A percentile compares a stretch with the other conserved stretches of the same genome.
These are phyloP conservation scores for Endoconidiophora polonica DNA, from an alignment of 2,329 filamentous ascomycete species.

Conservation along the genomic window DNA sequence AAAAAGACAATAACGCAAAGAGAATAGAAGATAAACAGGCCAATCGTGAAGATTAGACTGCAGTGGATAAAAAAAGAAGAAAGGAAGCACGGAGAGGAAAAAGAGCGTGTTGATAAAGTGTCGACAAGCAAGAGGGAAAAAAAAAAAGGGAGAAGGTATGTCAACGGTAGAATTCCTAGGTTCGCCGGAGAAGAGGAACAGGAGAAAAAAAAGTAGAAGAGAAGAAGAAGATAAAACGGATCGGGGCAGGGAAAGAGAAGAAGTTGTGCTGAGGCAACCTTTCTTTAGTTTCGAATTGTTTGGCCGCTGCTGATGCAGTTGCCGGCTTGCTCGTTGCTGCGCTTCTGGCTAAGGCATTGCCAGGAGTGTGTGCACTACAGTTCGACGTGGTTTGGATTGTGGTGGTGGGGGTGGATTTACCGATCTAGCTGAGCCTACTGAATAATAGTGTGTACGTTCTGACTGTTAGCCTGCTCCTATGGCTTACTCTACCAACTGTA, in stretches of 20 bases:
- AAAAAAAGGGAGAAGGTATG: slow-evolving; percentile 10
- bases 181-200: slow-evolving; percentile 4
- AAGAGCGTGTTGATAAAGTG: slow-evolving; percentile 10
- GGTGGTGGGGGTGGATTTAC: slow-evolving; percentile 2
- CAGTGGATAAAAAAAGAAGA: slow-evolving; percentile 7
- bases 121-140: slow-evolving; percentile 8
- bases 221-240: not conserved
- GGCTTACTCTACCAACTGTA: no score
- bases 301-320: not conserved
- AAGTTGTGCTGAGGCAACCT: slow-evolving; percentile 6
- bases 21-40: slow-evolving; percentile 5
- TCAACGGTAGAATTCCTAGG: slow-evolving; percentile 13
- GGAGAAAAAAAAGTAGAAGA: not conserved
- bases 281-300: slow-evolving; percentile 8
- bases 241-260: not conserved
- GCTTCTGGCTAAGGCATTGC: no score
- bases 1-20: slow-evolving; percentile 2
- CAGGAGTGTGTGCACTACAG: no score
- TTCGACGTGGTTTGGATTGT: not conserved
- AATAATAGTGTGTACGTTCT: no score
- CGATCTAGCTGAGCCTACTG: no score
- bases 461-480: no score
- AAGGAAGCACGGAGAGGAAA: slow-evolving; percentile 2
- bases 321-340: no score
- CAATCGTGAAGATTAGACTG: not conserved